Evolutionary conservation across 169 alveolate species (phyloP).

Genomic region (Perkinsus chesapeaki): DNA sequence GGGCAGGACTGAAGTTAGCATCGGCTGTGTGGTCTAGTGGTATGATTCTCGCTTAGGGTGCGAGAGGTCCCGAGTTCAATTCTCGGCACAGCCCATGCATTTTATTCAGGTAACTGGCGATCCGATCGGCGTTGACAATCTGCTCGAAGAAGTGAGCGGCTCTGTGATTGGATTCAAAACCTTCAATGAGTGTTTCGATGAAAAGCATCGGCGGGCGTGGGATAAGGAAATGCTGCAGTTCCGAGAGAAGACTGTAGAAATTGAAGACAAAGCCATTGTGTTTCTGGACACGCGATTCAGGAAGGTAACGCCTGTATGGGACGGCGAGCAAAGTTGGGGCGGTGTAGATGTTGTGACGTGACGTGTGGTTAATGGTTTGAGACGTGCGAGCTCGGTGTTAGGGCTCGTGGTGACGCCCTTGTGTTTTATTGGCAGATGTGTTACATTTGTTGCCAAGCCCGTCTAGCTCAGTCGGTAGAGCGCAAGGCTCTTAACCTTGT

Average conservation of each 20-base stretch:
- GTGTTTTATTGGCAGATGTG: no score
- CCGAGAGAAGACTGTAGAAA: slow-evolving; percentile 55
- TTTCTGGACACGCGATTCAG: slow-evolving; percentile 39
- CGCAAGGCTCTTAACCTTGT: slow-evolving; percentile 76
- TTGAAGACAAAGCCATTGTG: slow-evolving; percentile 68
- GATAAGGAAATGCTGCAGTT: slow-evolving; percentile 53
- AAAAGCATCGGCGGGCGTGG: slow-evolving; percentile 58
- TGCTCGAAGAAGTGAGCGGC: slow-evolving; percentile 10
- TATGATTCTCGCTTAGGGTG: slow-evolving; percentile 98
- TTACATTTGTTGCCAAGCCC: slow-evolving; percentile 35
- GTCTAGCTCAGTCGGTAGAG: slow-evolving; percentile 80
- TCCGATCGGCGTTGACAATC: slow-evolving; percentile 65
- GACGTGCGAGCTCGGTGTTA: no score
- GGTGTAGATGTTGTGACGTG: not conserved
- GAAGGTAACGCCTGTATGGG: not conserved
- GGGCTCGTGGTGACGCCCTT: no score
- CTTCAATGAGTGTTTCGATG: slow-evolving; percentile 60
- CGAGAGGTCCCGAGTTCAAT: slow-evolving; percentile 99
- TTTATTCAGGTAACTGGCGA: slow-evolving; percentile 57
- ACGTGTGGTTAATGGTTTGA: no score
- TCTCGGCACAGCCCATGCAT: slow-evolving; percentile 86
- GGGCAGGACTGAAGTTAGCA: not conserved
- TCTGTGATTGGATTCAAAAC: slow-evolving; percentile 46
- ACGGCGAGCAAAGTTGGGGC: no score
- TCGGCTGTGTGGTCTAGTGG: slow-evolving; percentile 87